Conservation (phyloP, 2,329 filamentous ascomycete species). For the Myotisia sp. region DNA sequence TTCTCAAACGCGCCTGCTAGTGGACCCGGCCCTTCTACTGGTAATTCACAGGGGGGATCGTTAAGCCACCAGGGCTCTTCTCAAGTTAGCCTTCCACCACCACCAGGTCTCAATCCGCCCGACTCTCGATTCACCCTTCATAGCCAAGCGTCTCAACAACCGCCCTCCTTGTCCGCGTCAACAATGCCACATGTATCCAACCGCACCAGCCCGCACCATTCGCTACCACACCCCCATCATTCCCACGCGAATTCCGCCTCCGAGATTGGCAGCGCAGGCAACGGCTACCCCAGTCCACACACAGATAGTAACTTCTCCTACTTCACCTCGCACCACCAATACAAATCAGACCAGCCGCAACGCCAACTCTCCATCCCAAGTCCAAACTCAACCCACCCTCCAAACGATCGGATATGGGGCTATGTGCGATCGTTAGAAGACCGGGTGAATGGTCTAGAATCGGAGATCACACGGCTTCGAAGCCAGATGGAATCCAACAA, state of each 20-base stretch:
- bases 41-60: constrained; percentile 4
- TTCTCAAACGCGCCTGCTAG: constrained; percentile 3
- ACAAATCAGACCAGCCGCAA: constrained; percentile 3
- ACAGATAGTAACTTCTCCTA: constrained; percentile 2
- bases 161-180: constrained; percentile 1
- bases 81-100: constrained; percentile 17
- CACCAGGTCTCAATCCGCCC: constrained; percentile 21
- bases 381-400: constrained; percentile 4
- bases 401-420: constrained; percentile 17
- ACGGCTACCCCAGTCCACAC: constrained; percentile 1
- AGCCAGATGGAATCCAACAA: constrained; percentile 13
- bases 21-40: too few species aligned
- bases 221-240: constrained; percentile 7
- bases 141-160: constrained; percentile 16
- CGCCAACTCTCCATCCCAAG: constrained; percentile 8
- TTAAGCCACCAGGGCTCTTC: constrained; percentile 10
- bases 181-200: constrained; percentile 10
- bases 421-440: constrained; percentile 22
- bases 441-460: constrained; percentile 21
- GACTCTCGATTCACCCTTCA: constrained; percentile 25
- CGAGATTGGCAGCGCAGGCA: constrained; percentile 5
- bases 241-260: constrained; percentile 2
- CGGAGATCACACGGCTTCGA: constrained; percentile 20
- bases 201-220: constrained; percentile 13
- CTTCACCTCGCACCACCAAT: constrained; percentile 7